Percentiles rank a stretch among this genome's conserved stretches.
These are phyloP conservation scores for Tetrahymena elliotti DNA, from an alignment of 73 alveolate species.

Conservation along the genomic window DNA sequence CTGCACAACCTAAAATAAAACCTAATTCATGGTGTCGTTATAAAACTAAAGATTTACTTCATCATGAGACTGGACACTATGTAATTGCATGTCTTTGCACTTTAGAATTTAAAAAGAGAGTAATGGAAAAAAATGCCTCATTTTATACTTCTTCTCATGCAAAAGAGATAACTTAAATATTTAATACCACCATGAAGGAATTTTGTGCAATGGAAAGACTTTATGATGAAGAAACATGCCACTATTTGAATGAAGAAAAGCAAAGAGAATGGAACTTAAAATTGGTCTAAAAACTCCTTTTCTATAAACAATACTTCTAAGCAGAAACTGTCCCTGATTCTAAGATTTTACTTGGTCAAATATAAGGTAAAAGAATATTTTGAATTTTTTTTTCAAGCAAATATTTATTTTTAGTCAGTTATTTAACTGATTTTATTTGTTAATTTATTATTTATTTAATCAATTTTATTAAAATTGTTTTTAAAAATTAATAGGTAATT, in stretches of 20 bases:
- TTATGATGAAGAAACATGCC: neutral
- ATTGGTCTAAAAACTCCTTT: neutral
- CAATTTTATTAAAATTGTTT: too few relatives aligned
- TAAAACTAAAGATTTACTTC: constrained; percentile 23
- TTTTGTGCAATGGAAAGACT: neutral
- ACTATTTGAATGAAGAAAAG: neutral
- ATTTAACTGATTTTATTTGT: too few relatives aligned
- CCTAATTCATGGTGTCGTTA: constrained; percentile 23
- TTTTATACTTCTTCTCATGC: neutral
- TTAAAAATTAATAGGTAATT: neutral
- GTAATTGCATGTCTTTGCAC: constrained; percentile 37
- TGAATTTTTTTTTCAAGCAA: neutral
- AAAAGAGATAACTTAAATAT: neutral
- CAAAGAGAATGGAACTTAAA: neutral
- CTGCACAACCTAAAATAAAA: neutral
- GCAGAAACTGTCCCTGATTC: neutral
- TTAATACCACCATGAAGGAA: neutral
- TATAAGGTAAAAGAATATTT: neutral
- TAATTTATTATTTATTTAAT: too few relatives aligned
- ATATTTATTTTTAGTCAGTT: neutral
- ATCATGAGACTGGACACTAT: constrained; percentile 44
- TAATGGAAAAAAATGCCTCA: neutral
- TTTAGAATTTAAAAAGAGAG: constrained; percentile 24
- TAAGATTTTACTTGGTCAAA: neutral
- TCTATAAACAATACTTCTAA: neutral